These are phyloP conservation scores for Laburnicola sp. DNA, from an alignment of 2,329 filamentous ascomycete species.

Conservation along the genomic window DNA sequence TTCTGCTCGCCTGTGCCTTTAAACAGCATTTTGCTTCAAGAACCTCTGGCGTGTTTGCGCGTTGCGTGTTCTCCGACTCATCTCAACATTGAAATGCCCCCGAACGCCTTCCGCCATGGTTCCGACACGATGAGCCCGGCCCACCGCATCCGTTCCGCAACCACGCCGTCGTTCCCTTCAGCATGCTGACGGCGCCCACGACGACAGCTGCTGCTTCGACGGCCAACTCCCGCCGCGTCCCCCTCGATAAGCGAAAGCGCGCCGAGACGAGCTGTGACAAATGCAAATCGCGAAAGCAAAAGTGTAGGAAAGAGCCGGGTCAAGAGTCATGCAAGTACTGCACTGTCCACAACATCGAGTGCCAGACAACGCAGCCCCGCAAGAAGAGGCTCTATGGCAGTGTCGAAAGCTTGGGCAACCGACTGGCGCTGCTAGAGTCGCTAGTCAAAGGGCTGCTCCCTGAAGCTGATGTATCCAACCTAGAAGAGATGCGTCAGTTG, in stretches of 20 bases:
- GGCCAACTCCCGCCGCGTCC: conserved; percentile 45
- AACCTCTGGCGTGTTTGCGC: background rate
- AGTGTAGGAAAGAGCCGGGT: conserved; percentile 47
- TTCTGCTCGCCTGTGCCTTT: background rate
- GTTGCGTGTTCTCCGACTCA: background rate
- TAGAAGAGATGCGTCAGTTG: conserved; percentile 48
- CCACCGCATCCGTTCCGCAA: background rate
- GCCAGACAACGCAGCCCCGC: conserved; percentile 50
- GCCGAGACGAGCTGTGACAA: conserved; percentile 53
- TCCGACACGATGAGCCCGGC: background rate
- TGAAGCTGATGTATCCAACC: conserved; percentile 48
- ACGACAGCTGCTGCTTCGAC: conserved; percentile 9
- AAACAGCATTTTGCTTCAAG: background rate
- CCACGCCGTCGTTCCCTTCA: background rate
- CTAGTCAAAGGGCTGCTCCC: conserved; percentile 51
- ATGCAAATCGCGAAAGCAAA: conserved; percentile 53
- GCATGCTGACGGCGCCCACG: conserved; percentile 5
- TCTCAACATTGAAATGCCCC: background rate
- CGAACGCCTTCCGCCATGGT: background rate
- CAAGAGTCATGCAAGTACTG: conserved; percentile 50
- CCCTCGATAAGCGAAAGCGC: conserved; percentile 50
- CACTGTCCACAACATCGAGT: conserved; percentile 46
- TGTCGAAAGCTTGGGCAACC: conserved; percentile 48
- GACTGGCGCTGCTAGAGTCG: conserved; percentile 49
- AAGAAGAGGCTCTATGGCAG: conserved; percentile 52